A percentile compares a stretch with the other conserved stretches of the same genome.
phyloP scores from a whole-genome alignment of 1,284 basidiomycete genomes.

The Fomitopsis palustris region DNA sequence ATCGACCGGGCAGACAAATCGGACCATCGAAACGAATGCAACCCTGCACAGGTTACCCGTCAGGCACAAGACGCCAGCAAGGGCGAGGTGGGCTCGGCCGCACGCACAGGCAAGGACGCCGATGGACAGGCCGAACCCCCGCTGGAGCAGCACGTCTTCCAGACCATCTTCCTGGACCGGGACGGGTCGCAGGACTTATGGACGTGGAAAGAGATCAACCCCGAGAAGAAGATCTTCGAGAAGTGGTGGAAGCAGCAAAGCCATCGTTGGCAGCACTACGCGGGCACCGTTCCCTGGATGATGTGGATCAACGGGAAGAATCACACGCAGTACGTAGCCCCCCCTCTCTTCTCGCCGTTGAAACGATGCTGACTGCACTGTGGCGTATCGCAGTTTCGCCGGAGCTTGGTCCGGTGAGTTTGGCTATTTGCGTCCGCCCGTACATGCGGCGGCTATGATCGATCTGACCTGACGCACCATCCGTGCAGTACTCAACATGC shows the following conservation, averaged over 20 bases:
- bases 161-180: conserved; percentile 62
- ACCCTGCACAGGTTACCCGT: conserved; percentile 12
- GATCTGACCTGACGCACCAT: neutral
- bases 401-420: conserved; percentile 36
- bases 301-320: conserved; percentile 55
- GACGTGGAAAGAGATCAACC: conserved; percentile 48
- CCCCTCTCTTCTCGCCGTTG: conserved; percentile 26
- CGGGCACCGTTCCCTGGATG: conserved; percentile 56
- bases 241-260: conserved; percentile 66
- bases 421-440: neutral
- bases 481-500: conserved; percentile 43
- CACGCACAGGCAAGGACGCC: conserved; percentile 21
- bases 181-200: conserved; percentile 44
- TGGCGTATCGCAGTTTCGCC: conserved; percentile 26
- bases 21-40: conserved; percentile 19
- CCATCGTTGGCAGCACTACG: conserved; percentile 59
- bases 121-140: conserved; percentile 25
- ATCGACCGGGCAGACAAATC: conserved; percentile 17
- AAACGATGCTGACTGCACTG: conserved; percentile 18
- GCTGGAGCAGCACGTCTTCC: conserved; percentile 50
- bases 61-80: conserved; percentile 15
- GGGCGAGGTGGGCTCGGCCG: conserved; percentile 15
- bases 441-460: conserved; percentile 6
- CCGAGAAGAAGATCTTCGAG: conserved; percentile 47
- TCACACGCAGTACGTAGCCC: conserved; percentile 37